Evolutionary conservation across 2,329 filamentous ascomycete species (phyloP).

Genomic region (Immersiporthe knoxdaviesiana): DNA sequence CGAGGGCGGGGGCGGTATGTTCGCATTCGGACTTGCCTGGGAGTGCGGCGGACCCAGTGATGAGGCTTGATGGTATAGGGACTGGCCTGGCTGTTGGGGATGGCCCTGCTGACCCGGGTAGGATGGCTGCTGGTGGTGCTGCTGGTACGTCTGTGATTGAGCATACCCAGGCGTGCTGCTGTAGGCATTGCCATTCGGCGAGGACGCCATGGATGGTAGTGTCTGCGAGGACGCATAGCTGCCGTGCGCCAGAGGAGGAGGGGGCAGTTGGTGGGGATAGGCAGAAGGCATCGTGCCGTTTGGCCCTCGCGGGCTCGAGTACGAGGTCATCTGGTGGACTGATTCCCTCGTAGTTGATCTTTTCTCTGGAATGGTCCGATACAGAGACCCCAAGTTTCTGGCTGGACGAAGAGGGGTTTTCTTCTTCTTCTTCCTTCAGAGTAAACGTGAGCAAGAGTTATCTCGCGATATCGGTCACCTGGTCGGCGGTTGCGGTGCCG

Average conservation of each 20-base stretch:
- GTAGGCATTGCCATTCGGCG: constrained; percentile 26
- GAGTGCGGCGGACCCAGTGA: constrained; percentile 18
- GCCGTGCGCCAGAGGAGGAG: constrained; percentile 24
- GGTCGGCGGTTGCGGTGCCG: neutral
- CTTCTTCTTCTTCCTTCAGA: neutral
- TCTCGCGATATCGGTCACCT: neutral
- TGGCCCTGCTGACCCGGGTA: constrained; percentile 28
- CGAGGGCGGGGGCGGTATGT: constrained; percentile 18
- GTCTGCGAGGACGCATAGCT: constrained; percentile 25
- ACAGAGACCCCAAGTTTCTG: neutral
- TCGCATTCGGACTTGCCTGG: constrained; percentile 21
- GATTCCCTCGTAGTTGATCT: neutral
- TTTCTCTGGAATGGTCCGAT: neutral
- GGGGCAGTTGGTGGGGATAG: constrained; percentile 27
- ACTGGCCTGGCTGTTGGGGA: constrained; percentile 20
- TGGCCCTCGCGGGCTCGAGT: constrained; percentile 23
- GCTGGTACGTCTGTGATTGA: constrained; percentile 27
- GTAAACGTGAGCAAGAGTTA: neutral
- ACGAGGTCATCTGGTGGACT: constrained; percentile 23
- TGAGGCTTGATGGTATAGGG: constrained; percentile 25
- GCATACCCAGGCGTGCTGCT: constrained; percentile 19
- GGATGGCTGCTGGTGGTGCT: constrained; percentile 25
- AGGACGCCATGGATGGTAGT: constrained; percentile 26
- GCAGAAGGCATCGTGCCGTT: constrained; percentile 28
- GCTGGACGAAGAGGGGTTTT: neutral